Evolutionary conservation across 805 yeast species (phyloP), one percentile per base, ranked within the genome.

Genomic region (Ascoidea tarda): DNA sequence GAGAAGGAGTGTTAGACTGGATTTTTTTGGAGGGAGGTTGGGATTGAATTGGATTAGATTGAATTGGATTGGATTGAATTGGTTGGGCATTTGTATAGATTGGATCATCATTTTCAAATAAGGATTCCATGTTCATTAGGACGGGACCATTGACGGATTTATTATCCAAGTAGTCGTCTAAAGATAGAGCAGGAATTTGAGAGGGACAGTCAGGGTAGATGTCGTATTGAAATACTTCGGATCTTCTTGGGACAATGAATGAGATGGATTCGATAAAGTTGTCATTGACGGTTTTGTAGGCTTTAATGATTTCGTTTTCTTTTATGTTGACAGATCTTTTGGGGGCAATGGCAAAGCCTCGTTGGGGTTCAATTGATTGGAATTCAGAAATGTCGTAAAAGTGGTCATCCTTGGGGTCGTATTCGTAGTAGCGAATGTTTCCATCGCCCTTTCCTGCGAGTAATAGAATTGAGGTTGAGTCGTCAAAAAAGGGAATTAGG

Each of bases 361-460:
- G 84, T 73, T 93, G 99, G 1, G 99, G 93, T 42, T 87, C 95
- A 2, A 81, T 78, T 4, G 97, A 88, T 55, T 82, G 82, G 66
- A 77, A 93, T 65, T 91, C 96, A n/a, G 96, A 86, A 55, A 93
- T 70, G 59, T 85, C 87, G 67, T 74, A 82, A 53, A 93, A 73
- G 61, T 82, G 84, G 62, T 91, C 97, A 61, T 86, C 79, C 56
- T 82, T 88, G 10, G 63, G 63, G 28, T 51, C 48, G 66, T 78
- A 88, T 71, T 93, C 99, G 64, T 73, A 93, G 69, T 91, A 91
- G 63, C 96, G 86, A 62, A 93, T 87, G 66, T 91, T 93, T 61
- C 98, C 98, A 67, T 93, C 99, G 66, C 97, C 97, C 68, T 93
- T 91, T 60, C 99, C 99, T 38, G 96, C 98, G 56, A 93, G 71